phyloP scores from a whole-genome alignment of 352 stramenopile genomes.

The Blastocystis sp. region DNA sequence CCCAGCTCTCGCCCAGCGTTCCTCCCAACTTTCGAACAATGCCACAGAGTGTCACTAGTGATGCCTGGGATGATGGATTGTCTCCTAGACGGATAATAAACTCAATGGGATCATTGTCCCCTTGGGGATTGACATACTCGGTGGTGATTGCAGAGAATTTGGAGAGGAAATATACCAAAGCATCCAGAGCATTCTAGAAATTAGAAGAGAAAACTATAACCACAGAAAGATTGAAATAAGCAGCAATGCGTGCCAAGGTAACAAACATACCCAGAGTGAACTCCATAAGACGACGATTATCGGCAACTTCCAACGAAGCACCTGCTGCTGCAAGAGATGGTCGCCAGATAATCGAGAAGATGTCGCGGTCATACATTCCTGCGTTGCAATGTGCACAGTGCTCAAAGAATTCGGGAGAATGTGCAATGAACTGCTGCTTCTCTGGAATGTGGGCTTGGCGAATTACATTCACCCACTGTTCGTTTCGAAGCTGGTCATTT shows the following conservation, averaged over 20 bases:
- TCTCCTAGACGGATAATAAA: constrained; percentile 16
- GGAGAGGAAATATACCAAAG: constrained; percentile 32
- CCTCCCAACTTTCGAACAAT: constrained; percentile 42
- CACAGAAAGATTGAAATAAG: constrained; percentile 44
- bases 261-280: constrained; percentile 45
- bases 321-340: background rate
- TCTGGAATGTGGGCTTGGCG: background rate
- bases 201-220: background rate
- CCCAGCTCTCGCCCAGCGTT: constrained; percentile 38
- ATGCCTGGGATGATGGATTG: constrained; percentile 1
- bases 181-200: constrained; percentile 9
- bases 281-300: constrained; percentile 8
- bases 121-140: constrained; percentile 25
- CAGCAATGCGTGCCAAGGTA: background rate
- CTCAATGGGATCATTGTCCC: constrained; percentile 52
- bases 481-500: constrained; percentile 37
- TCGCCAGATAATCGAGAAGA: constrained; percentile 52
- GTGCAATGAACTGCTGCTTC: constrained; percentile 52
- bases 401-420: constrained; percentile 39
- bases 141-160: constrained; percentile 9
- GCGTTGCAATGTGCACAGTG: constrained; percentile 11
- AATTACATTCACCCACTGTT: constrained; percentile 61
- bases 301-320: constrained; percentile 24
- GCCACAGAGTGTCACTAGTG: constrained; percentile 24
- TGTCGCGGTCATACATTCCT: constrained; percentile 59